phyloP scores from a whole-genome alignment of 2,329 filamentous ascomycete genomes.

The Ascochyta clinopodiicola region DNA sequence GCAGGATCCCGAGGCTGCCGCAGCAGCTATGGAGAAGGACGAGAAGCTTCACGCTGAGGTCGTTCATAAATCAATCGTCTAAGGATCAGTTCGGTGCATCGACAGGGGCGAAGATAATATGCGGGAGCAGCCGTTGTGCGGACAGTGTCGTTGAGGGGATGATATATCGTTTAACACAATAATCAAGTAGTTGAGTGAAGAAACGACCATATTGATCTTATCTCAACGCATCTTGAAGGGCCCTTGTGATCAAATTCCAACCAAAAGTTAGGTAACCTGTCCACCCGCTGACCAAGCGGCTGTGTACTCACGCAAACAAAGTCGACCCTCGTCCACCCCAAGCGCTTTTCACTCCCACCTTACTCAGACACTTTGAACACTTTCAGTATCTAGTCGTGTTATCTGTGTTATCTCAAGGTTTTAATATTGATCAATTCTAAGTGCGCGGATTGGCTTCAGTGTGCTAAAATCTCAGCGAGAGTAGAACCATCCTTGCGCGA shows the following conservation, averaged over 20 bases:
- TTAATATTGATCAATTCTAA: no score
- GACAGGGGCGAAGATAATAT: not conserved
- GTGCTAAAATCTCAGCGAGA: no score
- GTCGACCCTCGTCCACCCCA: not conserved
- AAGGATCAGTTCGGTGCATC: not conserved
- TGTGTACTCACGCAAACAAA: not conserved
- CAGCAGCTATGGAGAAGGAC: constrained; percentile 34
- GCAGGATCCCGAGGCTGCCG: constrained; percentile 41
- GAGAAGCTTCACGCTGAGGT: constrained; percentile 21
- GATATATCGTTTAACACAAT: no score
- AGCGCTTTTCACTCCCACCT: not conserved
- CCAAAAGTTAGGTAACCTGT: not conserved
- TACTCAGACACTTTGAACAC: not conserved
- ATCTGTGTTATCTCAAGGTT: no score
- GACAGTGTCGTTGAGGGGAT: not conserved
- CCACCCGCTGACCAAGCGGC: not conserved
- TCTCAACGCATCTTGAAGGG: not conserved
- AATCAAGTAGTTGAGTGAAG: not conserved
- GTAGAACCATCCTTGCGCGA: no score
- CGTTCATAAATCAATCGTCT: not conserved
- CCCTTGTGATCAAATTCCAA: not conserved
- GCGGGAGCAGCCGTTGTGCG: not conserved
- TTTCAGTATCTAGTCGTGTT: not conserved
- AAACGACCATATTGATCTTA: not conserved
- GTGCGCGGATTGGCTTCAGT: no score